Conservation (phyloP, 768 basidiomycete genomes). For the Lanmaoa pseudosensibilis region DNA sequence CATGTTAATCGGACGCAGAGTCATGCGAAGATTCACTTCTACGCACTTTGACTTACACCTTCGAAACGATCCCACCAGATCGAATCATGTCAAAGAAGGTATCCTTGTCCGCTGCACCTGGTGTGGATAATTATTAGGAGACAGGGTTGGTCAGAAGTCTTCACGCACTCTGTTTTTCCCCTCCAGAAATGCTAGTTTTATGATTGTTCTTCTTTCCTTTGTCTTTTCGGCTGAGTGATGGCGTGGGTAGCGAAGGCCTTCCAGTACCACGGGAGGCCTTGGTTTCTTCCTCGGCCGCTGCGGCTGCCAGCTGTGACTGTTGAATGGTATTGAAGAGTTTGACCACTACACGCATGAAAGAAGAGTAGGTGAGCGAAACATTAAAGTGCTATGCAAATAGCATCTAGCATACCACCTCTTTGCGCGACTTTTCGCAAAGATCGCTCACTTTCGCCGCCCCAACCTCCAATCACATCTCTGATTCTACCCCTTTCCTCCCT, state of each 20-base stretch:
- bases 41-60: constrained; percentile 38
- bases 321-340: constrained; percentile 86
- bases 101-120: constrained; percentile 64
- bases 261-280: constrained; percentile 69
- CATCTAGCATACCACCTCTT: constrained; percentile 60
- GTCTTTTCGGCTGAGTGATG: constrained; percentile 48
- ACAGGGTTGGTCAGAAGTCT: constrained; percentile 3
- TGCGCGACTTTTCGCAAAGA: constrained; percentile 82
- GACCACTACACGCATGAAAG: constrained; percentile 51
- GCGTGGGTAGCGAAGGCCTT: constrained; percentile 71
- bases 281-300: constrained; percentile 52
- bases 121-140: constrained; percentile 3
- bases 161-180: constrained; percentile 57
- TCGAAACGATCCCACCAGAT: constrained; percentile 78
- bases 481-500: constrained; percentile 69
- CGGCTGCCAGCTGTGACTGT: constrained; percentile 65
- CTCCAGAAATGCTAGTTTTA: constrained; percentile 53
- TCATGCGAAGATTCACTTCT: background rate
- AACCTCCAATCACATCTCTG: constrained; percentile 77
- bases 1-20: background rate
- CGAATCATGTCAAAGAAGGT: constrained; percentile 83
- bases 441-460: constrained; percentile 83
- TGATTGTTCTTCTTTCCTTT: constrained; percentile 51
- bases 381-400: background rate
- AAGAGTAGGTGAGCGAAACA: background rate